Base-by-base conservation (phyloP, 441 rosid genomes). In the Pelargonium citronellum region DNA sequence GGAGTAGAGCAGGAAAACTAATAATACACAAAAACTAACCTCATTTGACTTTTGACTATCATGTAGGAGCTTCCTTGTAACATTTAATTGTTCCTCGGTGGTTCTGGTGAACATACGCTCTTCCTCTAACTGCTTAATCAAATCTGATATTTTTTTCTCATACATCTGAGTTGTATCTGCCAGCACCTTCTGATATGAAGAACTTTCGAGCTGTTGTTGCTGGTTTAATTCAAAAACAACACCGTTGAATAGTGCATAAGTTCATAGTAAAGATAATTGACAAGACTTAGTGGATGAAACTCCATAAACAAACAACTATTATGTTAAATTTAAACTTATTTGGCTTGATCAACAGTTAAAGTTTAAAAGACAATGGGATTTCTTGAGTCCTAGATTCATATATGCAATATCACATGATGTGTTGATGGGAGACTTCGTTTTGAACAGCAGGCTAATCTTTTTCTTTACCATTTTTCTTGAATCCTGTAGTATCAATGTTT, bases 151-250 rank as follows among this genome's bases (percentile, higher is more conserved):
- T 81, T 84, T 94, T 72, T 78, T 83, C 83, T 91, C 98, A 66
- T 91, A 88, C 86, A 83, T 87, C 83, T 87, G 91, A 73, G 92
- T 89, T 62, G 87, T 86, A 75, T 90, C 95, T 72, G 92, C 96
- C 67, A 94, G 85, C 66, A 83, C 85, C 70, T 88, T 89, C 77
- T 94, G 87, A 80, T 85, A 85, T 41, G 87, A 77, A 49, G 87
- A 87, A 83, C 78, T 87, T 69, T 91, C 91, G 69, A 85, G 86
- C 79, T 84, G 92, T 39, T 86, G 83, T 77, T 87, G 85, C 86
- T 86, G 77, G 84, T 83, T 82, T 78, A 83, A 89, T 51, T 68
- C 77, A 80, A 81, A 80, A 78, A 27, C 60, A 73, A 73, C 74
- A 75, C 61, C 69, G 77, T 70, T 62, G 20, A 53, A 53, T 15